Conservation (phyloP, 1,284 basidiomycete genomes). For the Spongispora temasekensis region DNA sequence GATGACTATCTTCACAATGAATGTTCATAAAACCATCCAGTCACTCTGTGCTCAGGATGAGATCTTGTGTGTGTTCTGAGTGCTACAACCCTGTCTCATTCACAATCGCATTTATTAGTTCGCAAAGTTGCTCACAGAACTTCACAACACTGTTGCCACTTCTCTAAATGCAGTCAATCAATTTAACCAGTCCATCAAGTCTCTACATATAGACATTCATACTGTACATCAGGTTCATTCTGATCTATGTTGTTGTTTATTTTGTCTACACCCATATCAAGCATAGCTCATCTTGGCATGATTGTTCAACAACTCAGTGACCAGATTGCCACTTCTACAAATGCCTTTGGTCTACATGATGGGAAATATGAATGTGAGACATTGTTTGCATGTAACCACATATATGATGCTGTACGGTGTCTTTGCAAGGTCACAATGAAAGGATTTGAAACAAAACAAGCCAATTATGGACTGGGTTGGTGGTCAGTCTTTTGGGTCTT, state of each 20-base stretch:
- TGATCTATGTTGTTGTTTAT: background rate
- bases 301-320: background rate
- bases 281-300: background rate
- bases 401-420: background rate
- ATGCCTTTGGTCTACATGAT: background rate
- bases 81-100: background rate
- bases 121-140: background rate
- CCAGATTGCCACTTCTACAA: background rate
- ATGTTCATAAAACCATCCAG: background rate
- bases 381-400: background rate
- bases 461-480: background rate
- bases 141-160: background rate
- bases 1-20: background rate
- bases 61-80: background rate
- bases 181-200: background rate
- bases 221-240: background rate
- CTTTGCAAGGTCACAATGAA: background rate
- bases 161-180: background rate
- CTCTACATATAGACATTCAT: background rate
- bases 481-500: background rate
- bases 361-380: background rate
- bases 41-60: background rate
- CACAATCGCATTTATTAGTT: background rate
- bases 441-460: background rate
- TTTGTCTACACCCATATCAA: background rate